Evolutionary conservation across 163 green algal genomes (phyloP).

Genomic region (Scenedesmus sp.): DNA sequence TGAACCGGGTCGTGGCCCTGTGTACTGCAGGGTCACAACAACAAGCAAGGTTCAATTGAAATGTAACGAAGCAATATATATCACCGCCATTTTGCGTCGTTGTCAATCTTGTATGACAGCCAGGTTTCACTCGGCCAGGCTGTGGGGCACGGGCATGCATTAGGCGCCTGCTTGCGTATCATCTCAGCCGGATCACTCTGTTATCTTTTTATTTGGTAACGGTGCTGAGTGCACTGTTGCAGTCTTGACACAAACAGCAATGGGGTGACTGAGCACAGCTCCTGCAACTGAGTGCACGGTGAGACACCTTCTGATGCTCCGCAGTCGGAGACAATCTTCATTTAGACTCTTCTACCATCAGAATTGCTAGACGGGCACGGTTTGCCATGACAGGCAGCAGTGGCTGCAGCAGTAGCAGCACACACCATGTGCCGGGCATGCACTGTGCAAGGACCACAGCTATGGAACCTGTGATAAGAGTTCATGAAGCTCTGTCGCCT

Average conservation of each 20-base stretch:
- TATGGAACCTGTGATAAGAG: not conserved
- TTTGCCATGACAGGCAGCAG: not conserved
- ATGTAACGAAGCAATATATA: too few relatives aligned
- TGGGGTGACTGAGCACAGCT: slow-evolving; percentile 2
- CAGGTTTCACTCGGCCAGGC: not conserved
- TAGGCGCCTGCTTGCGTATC: not conserved
- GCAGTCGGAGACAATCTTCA: not conserved
- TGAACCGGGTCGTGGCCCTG: not conserved
- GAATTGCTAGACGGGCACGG: not conserved
- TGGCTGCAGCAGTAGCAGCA: slow-evolving; percentile 10
- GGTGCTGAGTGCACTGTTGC: not conserved
- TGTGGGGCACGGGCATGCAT: not conserved
- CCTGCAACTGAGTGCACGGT: slow-evolving; percentile 3
- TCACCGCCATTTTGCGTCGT: not conserved
- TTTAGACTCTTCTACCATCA: not conserved
- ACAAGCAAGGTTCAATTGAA: not conserved
- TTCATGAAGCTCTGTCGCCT: too few relatives aligned
- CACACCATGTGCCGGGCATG: not conserved
- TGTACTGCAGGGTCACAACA: not conserved
- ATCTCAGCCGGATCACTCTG: not conserved
- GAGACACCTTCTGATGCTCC: not conserved
- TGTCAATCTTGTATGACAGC: not conserved
- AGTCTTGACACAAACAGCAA: not conserved
- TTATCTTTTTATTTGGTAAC: not conserved
- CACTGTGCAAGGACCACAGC: not conserved